A percentile compares a stretch with the other conserved stretches of the same genome.
These are phyloP conservation scores for Torulaspora microellipsoides DNA, from an alignment of 805 yeast species.

Conservation along the genomic window DNA sequence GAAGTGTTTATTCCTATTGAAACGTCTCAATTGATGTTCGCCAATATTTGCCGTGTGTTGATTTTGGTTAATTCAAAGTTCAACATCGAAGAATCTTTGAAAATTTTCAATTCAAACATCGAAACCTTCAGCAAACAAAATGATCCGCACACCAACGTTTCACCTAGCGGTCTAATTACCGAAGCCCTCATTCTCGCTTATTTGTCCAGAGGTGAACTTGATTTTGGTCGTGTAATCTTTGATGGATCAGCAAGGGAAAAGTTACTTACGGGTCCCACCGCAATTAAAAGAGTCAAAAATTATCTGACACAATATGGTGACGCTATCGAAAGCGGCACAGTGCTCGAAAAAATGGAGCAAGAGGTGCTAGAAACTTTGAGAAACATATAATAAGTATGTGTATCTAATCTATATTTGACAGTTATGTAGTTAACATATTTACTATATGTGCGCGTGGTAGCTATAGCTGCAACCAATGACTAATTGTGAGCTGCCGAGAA, in stretches of 20 bases:
- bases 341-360: slow-evolving; percentile 4
- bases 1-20: slow-evolving; percentile 34
- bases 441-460: too few relatives aligned
- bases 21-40: slow-evolving; percentile 26
- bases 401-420: background rate
- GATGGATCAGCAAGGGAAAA: slow-evolving; percentile 44
- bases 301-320: slow-evolving; percentile 49
- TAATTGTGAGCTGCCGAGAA: too few relatives aligned
- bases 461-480: too few relatives aligned
- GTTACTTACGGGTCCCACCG: slow-evolving; percentile 38
- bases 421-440: too few relatives aligned
- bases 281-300: slow-evolving; percentile 39
- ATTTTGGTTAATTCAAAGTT: slow-evolving; percentile 42
- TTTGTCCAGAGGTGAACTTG: slow-evolving; percentile 45
- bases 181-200: slow-evolving; percentile 44
- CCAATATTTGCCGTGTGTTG: slow-evolving; percentile 37
- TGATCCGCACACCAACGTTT: slow-evolving; percentile 24
- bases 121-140: slow-evolving; percentile 35
- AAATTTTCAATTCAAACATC: slow-evolving; percentile 45
- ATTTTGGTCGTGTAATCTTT: slow-evolving; percentile 48
- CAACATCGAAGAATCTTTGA: slow-evolving; percentile 39
- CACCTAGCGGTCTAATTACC: slow-evolving; percentile 43
- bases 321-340: slow-evolving; percentile 33
- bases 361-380: slow-evolving; percentile 5
- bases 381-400: slow-evolving; percentile 1